Evolutionary conservation across 768 basidiomycete genomes (phyloP), one percentile per base, ranked within the genome.

Genomic region (Mycena metata): DNA sequence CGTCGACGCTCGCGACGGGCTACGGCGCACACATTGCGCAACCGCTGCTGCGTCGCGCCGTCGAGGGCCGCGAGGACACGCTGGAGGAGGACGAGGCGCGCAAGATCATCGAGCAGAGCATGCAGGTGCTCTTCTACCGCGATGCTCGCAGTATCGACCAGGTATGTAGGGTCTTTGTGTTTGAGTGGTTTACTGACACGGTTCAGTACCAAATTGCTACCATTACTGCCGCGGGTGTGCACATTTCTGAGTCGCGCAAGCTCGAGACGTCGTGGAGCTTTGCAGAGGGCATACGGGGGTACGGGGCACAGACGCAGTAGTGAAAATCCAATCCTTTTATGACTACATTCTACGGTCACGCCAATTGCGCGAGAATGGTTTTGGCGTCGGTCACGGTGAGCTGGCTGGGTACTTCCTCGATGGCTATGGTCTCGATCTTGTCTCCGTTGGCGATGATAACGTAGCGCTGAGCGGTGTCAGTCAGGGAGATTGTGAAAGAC

Each of bases 61-160:
- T 96, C 45, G 96, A 99, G 79, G 92, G 91, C 4, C 83, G 85
- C 24, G 92, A 94, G 73, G 86, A 92, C 55, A 81, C 79, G 1
- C 80, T 99, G 63, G 91, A 91, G 2, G 92, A 93, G 75, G 91
- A 90, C 43, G 89, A 96, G 64, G 98, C 95, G 17, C 83, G 86
- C 26, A 82, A 85, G 74, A 91, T 99, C 66, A 76, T 99, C 60
- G 89, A 93, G 74, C 89, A 93, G 56, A 90, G 92, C 77, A 94
- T 99, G 91, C 90, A 90, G 72, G 96, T 99, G 17, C 86, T 99
- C 54, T 99, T 91, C 82, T 99, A 99, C 82, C 90, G 98, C 49
- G 98, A 99, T 74, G 97, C 97, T 8, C 86, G 97, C 72, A 95
- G 94, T 83, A 83, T 96, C 79, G 93, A 99, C 86, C 98, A 98